Evolutionary conservation across 1,284 basidiomycete genomes (phyloP).

Genomic region (Pholiota adiposa): DNA sequence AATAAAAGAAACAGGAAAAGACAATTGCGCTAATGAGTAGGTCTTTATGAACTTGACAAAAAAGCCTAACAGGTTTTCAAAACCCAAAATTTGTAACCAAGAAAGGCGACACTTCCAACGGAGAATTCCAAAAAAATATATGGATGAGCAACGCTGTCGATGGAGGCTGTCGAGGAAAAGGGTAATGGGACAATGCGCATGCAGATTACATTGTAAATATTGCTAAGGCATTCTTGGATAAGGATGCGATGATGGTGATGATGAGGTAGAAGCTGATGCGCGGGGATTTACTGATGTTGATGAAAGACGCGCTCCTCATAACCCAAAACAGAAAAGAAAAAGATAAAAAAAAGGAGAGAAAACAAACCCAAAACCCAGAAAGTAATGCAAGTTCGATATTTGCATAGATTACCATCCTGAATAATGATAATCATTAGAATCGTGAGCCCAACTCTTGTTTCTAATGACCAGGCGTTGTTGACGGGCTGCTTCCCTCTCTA

Average conservation of each 20-base stretch:
- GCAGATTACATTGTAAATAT: neutral
- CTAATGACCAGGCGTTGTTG: slow-evolving; percentile 45
- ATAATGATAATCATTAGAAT: slow-evolving; percentile 70
- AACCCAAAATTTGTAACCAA: neutral
- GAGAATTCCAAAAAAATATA: neutral
- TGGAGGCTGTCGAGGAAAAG: neutral
- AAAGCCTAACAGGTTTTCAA: no score
- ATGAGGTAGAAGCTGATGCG: slow-evolving; percentile 7
- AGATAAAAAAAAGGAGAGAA: slow-evolving; percentile 16
- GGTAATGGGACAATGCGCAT: no score
- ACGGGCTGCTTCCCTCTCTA: slow-evolving; percentile 57
- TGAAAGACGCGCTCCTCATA: slow-evolving; percentile 16
- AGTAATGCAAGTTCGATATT: neutral
- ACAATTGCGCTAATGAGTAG: neutral
- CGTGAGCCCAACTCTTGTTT: slow-evolving; percentile 72
- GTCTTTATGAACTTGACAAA: neutral
- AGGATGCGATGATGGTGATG: slow-evolving; percentile 12
- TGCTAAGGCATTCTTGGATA: slow-evolving; percentile 8
- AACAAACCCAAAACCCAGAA: slow-evolving; percentile 5
- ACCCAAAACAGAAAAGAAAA: slow-evolving; percentile 15
- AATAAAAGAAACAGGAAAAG: neutral
- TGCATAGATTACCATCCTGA: slow-evolving; percentile 63
- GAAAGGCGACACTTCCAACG: neutral
- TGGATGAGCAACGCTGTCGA: neutral
- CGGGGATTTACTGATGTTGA: slow-evolving; percentile 2